Percentiles rank a stretch among this genome's conserved stretches.
These are phyloP conservation scores for Penicillium longicatenatum DNA, from an alignment of 495 filamentous ascomycete genomes.

Conservation along the genomic window DNA sequence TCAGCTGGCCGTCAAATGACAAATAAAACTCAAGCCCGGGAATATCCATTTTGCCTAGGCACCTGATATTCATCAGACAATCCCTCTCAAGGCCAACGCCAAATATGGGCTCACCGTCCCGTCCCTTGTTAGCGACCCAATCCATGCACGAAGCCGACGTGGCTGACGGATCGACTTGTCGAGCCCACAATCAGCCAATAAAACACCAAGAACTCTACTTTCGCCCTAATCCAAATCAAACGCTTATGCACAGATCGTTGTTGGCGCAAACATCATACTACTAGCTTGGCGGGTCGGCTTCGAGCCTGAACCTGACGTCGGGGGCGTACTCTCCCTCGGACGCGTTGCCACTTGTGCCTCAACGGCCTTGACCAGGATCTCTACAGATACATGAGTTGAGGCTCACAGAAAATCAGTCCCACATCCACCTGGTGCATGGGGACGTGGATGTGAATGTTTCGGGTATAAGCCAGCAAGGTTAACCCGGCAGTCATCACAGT, in stretches of 20 bases:
- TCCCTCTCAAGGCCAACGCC: not conserved
- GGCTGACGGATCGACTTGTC: constrained; percentile 5
- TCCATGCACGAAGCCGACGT: constrained; percentile 9
- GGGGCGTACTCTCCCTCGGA: too few relatives aligned
- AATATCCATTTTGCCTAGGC: too few relatives aligned
- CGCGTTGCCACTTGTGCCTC: not conserved
- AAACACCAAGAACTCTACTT: not conserved
- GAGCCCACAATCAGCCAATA: constrained; percentile 1
- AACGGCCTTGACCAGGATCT: not conserved
- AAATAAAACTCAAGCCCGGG: too few relatives aligned
- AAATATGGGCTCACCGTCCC: constrained; percentile 1
- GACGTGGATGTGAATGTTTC: too few relatives aligned
- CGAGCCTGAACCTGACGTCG: not conserved
- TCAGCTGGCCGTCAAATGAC: too few relatives aligned
- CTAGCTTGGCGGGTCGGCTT: not conserved
- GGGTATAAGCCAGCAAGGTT: not conserved
- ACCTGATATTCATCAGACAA: too few relatives aligned
- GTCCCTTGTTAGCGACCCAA: not conserved
- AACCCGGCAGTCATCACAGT: not conserved
- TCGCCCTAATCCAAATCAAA: not conserved
- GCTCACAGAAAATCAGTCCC: not conserved
- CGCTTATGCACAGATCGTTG: constrained; percentile 4
- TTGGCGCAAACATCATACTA: not conserved
- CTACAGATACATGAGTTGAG: not conserved
- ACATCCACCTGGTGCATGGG: not conserved